Evolutionary conservation across 352 stramenopile genomes (phyloP), one percentile per base, ranked within the genome.

Genomic region (Elongisporangium undulatum): DNA sequence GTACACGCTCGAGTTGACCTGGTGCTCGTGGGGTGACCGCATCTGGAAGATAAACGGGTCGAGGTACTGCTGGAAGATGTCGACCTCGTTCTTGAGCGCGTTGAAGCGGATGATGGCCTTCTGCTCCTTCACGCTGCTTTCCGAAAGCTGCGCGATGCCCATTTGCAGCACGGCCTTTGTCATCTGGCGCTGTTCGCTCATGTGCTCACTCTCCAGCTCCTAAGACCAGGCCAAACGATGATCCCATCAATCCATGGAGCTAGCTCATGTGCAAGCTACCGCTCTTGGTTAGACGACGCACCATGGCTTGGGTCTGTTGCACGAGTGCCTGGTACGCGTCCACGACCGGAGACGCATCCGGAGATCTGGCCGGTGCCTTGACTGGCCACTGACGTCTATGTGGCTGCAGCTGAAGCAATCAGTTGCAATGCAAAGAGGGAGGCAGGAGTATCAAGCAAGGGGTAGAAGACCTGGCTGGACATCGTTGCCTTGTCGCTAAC

Each of bases 1-100:
- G 58, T 93, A 91, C 50, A 91, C 84, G 53, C 80, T 88, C 17
- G 82, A 89, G 59, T 79, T 69, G 48, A 87, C 71, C 48, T 81
- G 64, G 34, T 79, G 73, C 51, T 91, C 82, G 39, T 58, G 82
- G 19, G 71, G 51, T 1, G 77, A 71, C 6, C 62, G 68, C 53
- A 86, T 89, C 53, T 79, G 68, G 51, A 86, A 87, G 53, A 89
- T 67, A 34, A 89, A 91, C 5, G 77, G 79, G 49, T 86, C 74
- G 16, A 92, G 57, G 59, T 78, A 75, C 60, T 93, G 79, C 62
- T 94, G 84, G 65, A 91, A 89, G 56, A 89, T 86, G 49, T 90
- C 80, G 49, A 92, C 69, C 48, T 94, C 82, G 64, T 90, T 88
- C 65, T 89, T 86, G 29, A 92, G 66, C 2, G 77, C 83, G 49